Evolutionary conservation across 768 basidiomycete genomes (phyloP), one percentile per base, ranked within the genome.

Genomic region (Phaffia australis): DNA sequence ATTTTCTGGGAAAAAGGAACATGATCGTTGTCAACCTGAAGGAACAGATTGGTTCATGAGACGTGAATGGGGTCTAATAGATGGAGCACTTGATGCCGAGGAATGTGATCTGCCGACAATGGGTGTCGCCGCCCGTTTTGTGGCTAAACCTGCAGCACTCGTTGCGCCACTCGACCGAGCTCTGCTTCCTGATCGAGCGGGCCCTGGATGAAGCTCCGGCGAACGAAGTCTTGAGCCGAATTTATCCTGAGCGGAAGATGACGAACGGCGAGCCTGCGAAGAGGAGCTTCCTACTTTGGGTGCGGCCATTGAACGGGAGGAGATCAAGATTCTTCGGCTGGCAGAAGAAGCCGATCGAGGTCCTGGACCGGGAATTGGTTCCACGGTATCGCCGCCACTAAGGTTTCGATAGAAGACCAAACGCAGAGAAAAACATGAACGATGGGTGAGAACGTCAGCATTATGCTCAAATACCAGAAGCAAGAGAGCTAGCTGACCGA

Each of bases 231-330:
- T 83, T 51, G 84, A 83, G 25, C 89, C 92, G 77, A 95, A 94
- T 76, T 95, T 95, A 67, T 91, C 92, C 72, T 91, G 88, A 21
- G 88, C 89, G 60, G 87, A 87, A 9, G 88, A 89, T 76, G 35
- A 42, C 88, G 86, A 60, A 87, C 81, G 25, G 35, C 47, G 56
- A 55, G 42, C 19, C 57, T 63, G 29, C 68, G 58, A n/a, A 71
- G 72, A 19, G 71, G 69, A 8, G 72, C 47, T 8, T 59, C 72
- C 58, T 21, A 63, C 63, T 35, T 64, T 61, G 51, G 69, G 67
- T n/a, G 50, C 56, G 60, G 60, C 49, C 65, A 57, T 47, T 60
- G 58, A 42, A 57, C 69, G 46, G 51, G 68, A 57, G 42, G 60
- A 30, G 29, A n/a, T 30, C 19, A 55, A 58, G 16, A 27, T 64